Evolutionary conservation across 78 protist species (phyloP).

Genomic region (Dictyostelium intermedium): DNA sequence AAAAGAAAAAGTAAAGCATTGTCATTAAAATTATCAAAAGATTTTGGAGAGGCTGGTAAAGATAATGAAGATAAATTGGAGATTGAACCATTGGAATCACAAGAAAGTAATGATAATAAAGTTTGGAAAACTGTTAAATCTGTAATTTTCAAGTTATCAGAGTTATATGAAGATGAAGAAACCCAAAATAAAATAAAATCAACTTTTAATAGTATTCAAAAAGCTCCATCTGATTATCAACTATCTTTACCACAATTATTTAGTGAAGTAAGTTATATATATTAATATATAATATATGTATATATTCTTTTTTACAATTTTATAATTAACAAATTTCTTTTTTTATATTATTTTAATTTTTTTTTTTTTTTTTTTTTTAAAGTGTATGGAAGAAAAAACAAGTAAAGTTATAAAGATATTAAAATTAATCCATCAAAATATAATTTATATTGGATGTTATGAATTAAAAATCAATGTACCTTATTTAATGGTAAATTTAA

Average conservation of each 20-base stretch:
- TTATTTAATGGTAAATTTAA: constrained; percentile 18
- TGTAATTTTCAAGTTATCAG: background rate
- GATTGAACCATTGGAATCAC: background rate
- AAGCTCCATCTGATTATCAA: constrained; percentile 39
- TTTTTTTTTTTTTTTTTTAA: background rate
- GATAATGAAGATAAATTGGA: constrained; percentile 2
- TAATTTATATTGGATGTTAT: constrained; percentile 54
- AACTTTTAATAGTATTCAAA: background rate
- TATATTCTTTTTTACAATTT: background rate
- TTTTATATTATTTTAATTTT: background rate
- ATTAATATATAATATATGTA: too few species aligned
- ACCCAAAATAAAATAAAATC: background rate
- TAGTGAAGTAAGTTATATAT: background rate
- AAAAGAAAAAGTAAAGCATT: constrained; percentile 1
- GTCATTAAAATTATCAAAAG: background rate
- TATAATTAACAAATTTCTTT: too few species aligned
- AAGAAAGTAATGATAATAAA: constrained; percentile 3
- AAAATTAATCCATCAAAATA: constrained; percentile 58
- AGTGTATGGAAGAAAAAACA: constrained; percentile 15
- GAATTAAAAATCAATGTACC: constrained; percentile 44
- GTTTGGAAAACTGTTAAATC: constrained; percentile 11
- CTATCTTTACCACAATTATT: constrained; percentile 5
- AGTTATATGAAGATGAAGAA: background rate
- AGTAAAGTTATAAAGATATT: constrained; percentile 31
- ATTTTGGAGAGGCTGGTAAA: background rate